Conservation (phyloP, 495 filamentous ascomycete species). For the Parmelia sp. region DNA sequence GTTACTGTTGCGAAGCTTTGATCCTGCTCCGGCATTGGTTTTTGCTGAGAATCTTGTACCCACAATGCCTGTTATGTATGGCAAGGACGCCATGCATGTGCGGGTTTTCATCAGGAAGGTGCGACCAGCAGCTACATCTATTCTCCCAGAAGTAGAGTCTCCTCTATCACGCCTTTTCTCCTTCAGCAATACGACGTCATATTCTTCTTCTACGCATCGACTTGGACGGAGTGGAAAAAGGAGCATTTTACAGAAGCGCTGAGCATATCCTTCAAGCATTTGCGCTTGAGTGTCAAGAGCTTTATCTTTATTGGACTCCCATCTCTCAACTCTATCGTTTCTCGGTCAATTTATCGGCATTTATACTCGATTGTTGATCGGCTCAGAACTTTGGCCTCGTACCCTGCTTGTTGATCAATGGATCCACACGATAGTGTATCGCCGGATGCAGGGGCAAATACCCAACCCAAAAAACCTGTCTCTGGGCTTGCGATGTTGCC, state of each 20-base stretch:
- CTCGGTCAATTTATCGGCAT: neutral
- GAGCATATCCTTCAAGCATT: neutral
- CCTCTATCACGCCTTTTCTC: neutral
- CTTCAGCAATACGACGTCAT: neutral
- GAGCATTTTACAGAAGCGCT: neutral
- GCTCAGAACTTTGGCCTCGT: neutral
- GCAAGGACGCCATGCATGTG: neutral
- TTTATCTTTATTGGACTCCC: neutral
- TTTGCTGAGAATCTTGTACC: neutral
- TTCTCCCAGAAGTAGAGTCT: neutral
- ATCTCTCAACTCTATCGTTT: neutral
- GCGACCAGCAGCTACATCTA: too few relatives aligned
- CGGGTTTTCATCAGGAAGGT: too few relatives aligned
- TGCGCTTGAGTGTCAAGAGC: neutral
- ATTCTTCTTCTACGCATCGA: too few relatives aligned
- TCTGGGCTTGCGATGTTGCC: neutral
- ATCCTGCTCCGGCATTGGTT: neutral
- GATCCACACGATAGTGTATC: neutral
- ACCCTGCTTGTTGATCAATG: neutral
- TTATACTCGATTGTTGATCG: neutral
- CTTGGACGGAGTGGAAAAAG: too few relatives aligned
- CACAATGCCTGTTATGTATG: neutral
- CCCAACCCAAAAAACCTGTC: neutral
- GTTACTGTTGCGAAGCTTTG: neutral
- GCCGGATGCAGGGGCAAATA: neutral